These are phyloP conservation scores for Phragmites australis DNA, from an alignment of 176 grass and related monocot genomes.

Conservation along the genomic window DNA sequence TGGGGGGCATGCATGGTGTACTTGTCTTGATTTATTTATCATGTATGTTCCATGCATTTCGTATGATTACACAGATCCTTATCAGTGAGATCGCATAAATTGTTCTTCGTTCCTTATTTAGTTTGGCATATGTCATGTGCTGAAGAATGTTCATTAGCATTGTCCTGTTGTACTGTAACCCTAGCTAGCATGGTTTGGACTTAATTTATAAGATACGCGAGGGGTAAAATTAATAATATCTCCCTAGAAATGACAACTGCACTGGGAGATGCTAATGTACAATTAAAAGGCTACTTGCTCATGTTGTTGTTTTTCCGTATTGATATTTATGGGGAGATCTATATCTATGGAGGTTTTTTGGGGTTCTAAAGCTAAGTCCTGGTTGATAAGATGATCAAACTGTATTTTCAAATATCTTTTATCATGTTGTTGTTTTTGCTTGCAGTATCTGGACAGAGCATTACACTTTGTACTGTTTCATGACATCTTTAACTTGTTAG, in stretches of 20 bases:
- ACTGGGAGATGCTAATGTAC: not conserved
- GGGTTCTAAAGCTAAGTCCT: slow-evolving; percentile 32
- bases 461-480: slow-evolving; percentile 29
- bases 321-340: not conserved
- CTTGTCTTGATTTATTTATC: slow-evolving; percentile 24
- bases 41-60: not conserved
- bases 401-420: slow-evolving; percentile 33
- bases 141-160: not conserved
- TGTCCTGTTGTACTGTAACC: not conserved
- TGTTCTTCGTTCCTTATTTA: not conserved
- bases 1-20: slow-evolving; percentile 38
- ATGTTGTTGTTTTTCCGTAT: not conserved
- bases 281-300: not conserved
- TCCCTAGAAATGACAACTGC: not conserved
- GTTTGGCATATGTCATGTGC: not conserved
- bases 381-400: slow-evolving; percentile 36
- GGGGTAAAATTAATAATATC: too few relatives aligned
- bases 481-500: not conserved
- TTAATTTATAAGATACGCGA: not conserved
- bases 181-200: too few relatives aligned
- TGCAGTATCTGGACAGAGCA: slow-evolving; percentile 23
- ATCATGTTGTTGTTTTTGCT: slow-evolving; percentile 36
- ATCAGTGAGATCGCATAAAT: not conserved
- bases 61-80: not conserved
- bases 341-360: not conserved